Evolutionary conservation across 176 grass and related monocot species (phyloP).

Genomic region (Oryza nivara): DNA sequence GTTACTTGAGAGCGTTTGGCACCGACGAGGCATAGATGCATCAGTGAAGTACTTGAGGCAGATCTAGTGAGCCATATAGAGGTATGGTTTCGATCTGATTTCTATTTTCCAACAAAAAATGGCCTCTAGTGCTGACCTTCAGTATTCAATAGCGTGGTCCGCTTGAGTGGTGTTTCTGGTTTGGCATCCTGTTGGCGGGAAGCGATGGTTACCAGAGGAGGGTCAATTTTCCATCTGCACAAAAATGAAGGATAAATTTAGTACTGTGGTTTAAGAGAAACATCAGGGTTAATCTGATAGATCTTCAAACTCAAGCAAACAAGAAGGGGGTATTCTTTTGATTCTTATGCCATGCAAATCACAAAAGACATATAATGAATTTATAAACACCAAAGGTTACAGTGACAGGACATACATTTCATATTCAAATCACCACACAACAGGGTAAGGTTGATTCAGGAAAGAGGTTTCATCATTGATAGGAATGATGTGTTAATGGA

Average conservation of each 20-base stretch:
- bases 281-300: neutral
- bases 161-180: conserved; percentile 31
- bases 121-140: conserved; percentile 40
- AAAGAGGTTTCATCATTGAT: neutral
- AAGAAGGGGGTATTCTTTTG: neutral
- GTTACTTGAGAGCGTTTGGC: conserved; percentile 37
- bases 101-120: conserved; percentile 33
- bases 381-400: no score
- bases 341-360: neutral
- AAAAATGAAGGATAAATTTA: neutral
- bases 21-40: conserved; percentile 34
- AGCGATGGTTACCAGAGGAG: conserved; percentile 46
- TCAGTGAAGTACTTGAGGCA: conserved; percentile 28
- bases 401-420: neutral
- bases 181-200: conserved; percentile 31
- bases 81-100: conserved; percentile 29
- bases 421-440: neutral
- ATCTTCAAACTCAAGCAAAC: neutral
- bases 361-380: neutral
- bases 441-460: neutral
- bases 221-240: conserved; percentile 68
- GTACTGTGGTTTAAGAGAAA: neutral
- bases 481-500: conserved; percentile 6
- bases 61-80: conserved; percentile 20
- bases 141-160: conserved; percentile 27